phyloP scores from a whole-genome alignment of 2,329 filamentous ascomycete species.

The Fusarium sp. region DNA sequence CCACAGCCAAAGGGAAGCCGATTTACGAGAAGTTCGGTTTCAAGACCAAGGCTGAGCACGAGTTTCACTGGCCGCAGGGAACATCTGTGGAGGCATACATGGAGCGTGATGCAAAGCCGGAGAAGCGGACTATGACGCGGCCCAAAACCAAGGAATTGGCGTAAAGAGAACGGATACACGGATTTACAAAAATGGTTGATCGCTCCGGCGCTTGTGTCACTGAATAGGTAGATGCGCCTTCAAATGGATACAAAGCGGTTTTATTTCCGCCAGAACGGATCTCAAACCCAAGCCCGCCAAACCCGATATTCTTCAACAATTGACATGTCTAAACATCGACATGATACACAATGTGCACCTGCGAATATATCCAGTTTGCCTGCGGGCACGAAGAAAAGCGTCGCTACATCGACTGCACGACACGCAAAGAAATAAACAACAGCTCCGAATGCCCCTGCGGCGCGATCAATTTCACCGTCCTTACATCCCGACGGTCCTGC shows the following conservation, averaged over 20 bases:
- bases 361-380: conserved; percentile 28
- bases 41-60: conserved; percentile 55
- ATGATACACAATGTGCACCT: conserved; percentile 44
- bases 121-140: conserved; percentile 27
- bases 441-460: conserved; percentile 39
- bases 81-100: conserved; percentile 56
- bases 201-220: conserved; percentile 27
- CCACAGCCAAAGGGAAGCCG: conserved; percentile 62
- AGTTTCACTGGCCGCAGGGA: conserved; percentile 54
- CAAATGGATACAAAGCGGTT: neutral
- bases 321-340: conserved; percentile 12
- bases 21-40: conserved; percentile 67
- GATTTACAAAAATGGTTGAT: conserved; percentile 11
- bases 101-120: conserved; percentile 48
- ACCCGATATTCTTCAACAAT: too few species aligned
- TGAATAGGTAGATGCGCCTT: conserved; percentile 9
- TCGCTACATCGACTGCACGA: conserved; percentile 41
- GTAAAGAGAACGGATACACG: neutral
- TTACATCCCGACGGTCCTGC: conserved; percentile 18
- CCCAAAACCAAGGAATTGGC: conserved; percentile 20
- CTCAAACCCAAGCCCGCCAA: neutral
- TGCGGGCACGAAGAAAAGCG: conserved; percentile 44
- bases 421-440: conserved; percentile 29
- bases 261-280: neutral
- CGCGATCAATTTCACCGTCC: conserved; percentile 31